These are phyloP conservation scores for Aspergillus indologenus DNA, from an alignment of 495 filamentous ascomycete species.

Conservation along the genomic window DNA sequence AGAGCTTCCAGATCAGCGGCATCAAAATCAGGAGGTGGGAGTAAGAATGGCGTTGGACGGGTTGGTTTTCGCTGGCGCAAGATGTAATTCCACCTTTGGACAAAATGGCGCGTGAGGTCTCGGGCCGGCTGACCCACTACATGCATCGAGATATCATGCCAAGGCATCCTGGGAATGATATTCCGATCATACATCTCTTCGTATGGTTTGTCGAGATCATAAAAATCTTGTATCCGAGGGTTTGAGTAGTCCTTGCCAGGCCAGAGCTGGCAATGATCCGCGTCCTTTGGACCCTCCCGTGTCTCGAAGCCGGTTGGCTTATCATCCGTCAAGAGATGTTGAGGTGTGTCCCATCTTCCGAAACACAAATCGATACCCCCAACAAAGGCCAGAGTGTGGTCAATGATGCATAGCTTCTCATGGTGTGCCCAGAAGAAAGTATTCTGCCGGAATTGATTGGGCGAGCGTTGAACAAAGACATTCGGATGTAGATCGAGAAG, in stretches of 20 bases:
- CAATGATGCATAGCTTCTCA: constrained; percentile 93
- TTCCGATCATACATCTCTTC: constrained; percentile 98
- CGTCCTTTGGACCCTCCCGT: constrained; percentile 71
- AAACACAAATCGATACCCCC: constrained; percentile 98
- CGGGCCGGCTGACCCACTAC: constrained; percentile 93
- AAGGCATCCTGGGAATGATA: constrained; percentile 89
- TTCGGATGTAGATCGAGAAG: constrained; percentile 95
- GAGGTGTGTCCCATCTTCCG: constrained; percentile 93
- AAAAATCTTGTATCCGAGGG: constrained; percentile 92
- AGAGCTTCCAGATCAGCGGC: constrained; percentile 79
- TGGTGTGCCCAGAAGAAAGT: constrained; percentile 99
- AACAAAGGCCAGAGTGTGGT: constrained; percentile 94
- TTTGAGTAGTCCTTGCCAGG: constrained; percentile 99
- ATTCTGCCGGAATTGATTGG: constrained; percentile 96
- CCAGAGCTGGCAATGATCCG: constrained; percentile 94
- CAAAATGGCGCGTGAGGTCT: constrained; percentile 93
- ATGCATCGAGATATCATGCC: constrained; percentile 99
- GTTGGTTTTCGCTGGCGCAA: constrained; percentile 91
- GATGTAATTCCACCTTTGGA: constrained; percentile 99
- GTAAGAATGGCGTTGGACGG: constrained; percentile 85
- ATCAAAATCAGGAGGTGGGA: constrained; percentile 91
- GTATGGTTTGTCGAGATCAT: constrained; percentile 88
- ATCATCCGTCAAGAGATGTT: constrained; percentile 87
- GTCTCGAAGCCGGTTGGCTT: constrained; percentile 93
- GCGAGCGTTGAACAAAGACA: constrained; percentile 90